Base-by-base conservation (phyloP, 1,284 basidiomycete genomes). In the Malassezia dermatis region DNA sequence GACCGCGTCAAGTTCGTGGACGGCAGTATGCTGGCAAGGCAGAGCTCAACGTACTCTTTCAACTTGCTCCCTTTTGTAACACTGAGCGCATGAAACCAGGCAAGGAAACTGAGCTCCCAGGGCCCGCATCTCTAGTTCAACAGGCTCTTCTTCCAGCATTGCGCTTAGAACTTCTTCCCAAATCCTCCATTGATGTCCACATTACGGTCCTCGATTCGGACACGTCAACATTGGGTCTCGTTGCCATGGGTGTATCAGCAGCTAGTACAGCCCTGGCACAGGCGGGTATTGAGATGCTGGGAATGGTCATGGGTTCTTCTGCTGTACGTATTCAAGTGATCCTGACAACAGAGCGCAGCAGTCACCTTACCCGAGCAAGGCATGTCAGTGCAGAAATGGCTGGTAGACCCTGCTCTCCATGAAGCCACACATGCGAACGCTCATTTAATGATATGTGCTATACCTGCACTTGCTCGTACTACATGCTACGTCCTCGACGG, bases 61-160 rank as follows among this genome's bases (percentile, higher is more conserved):
- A 96, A 76, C 95, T 93, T 71, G 82, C 93, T 1, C 93, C 94
- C 0, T 98, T 94, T 75, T 87, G 91, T 5, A 87, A 84, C 63
- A 76, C 79, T 26, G 79, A 80, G 26, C 79, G 93, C 59, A 80
- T 85, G 67, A 84, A 85, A 15, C 91, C 93, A 0, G 82, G 94
- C 64, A 84, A 88, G 61, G 93, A 96, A 71, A 88, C 88, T 13
- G 94, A 99, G 77, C 88, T 93, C 59, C 80, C 88, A 24, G 83
- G 86, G 2, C 78, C 95, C 28, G 84, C 88, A 0, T 79, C 84
- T 21, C 81, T 87, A 11, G 83, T 99, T 26, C 84, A 89, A 51
- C 89, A 94, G 76, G 85, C 91, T 1, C 79, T 99, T 13, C 76
- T 84, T 0, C 84, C 94, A 0, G 83, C 90, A 1, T 80, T 98